These are phyloP conservation scores for Ophiostoma tasmaniense DNA, from an alignment of 2,329 filamentous ascomycete genomes.

Conservation along the genomic window DNA sequence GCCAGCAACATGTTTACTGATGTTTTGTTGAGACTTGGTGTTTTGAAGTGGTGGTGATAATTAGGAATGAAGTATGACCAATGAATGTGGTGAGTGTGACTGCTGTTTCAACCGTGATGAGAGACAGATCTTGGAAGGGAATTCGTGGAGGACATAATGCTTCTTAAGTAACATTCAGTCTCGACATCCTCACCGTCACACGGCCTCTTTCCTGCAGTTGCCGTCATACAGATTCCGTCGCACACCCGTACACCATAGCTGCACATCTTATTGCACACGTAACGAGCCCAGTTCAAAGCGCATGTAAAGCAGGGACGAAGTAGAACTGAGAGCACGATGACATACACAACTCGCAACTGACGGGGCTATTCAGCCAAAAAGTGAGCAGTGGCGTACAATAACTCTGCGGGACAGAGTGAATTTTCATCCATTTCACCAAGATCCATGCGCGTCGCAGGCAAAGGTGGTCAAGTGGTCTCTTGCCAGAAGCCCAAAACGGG, in stretches of 20 bases:
- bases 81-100: neutral
- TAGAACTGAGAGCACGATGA: neutral
- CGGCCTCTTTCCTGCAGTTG: neutral
- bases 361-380: neutral
- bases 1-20: slow-evolving; percentile 40
- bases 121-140: neutral
- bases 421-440: neutral
- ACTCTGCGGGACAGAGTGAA: no score
- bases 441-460: neutral
- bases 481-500: neutral
- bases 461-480: neutral
- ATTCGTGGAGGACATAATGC: neutral
- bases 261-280: neutral
- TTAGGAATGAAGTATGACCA: neutral
- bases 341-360: neutral
- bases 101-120: neutral
- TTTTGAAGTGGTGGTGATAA: neutral
- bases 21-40: neutral
- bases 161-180: neutral
- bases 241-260: neutral
- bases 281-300: neutral
- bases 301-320: neutral
- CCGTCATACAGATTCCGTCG: neutral
- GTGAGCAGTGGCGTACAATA: neutral
- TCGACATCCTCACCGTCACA: neutral